phyloP scores from a whole-genome alignment of 306 rosid genomes.

The Hylodesmum podocarpum region DNA sequence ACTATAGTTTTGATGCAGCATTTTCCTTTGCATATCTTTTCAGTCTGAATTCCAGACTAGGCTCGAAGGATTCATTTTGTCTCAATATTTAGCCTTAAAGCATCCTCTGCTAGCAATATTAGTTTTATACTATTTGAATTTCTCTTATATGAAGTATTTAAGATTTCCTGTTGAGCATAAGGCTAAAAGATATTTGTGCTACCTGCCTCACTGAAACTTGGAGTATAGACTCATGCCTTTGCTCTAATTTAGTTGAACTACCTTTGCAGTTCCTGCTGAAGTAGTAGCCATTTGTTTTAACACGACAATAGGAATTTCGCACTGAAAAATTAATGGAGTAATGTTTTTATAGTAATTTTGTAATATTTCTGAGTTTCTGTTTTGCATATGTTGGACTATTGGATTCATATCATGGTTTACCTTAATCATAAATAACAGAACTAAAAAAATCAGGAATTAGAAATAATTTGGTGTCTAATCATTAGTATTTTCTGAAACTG shows the following conservation, averaged over 20 bases:
- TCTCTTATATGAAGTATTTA: neutral
- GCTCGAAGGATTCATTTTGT: neutral
- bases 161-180: constrained; percentile 11
- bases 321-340: neutral
- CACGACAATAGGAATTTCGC: neutral
- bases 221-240: neutral
- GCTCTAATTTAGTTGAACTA: neutral
- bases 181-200: neutral
- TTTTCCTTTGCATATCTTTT: neutral
- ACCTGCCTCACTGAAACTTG: neutral
- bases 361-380: constrained; percentile 1
- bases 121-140: neutral
- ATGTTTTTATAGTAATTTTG: neutral
- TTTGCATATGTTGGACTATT: constrained; percentile 5
- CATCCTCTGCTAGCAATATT: neutral
- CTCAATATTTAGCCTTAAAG: neutral
- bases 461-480: neutral
- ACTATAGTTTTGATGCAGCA: neutral
- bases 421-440: constrained; percentile 13
- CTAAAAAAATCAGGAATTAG: neutral
- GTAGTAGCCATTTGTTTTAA: constrained; percentile 14
- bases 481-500: neutral
- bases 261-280: neutral
- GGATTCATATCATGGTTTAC: constrained; percentile 1
- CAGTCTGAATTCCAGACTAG: constrained; percentile 16